These are phyloP conservation scores for Suillus plorans DNA, from an alignment of 768 basidiomycete genomes.

Conservation along the genomic window DNA sequence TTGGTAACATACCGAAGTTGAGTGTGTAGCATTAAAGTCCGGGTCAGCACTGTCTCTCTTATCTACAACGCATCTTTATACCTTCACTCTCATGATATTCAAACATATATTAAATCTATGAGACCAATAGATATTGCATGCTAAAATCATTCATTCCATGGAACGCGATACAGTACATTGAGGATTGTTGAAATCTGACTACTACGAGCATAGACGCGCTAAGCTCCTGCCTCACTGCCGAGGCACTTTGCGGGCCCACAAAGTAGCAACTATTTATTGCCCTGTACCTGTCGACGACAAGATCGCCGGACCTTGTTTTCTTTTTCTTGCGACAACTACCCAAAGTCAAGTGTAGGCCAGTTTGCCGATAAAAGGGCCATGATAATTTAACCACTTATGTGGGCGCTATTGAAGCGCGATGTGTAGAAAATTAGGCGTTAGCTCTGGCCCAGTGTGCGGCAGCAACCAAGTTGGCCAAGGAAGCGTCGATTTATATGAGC, in stretches of 20 bases:
- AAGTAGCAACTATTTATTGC: conserved; percentile 25
- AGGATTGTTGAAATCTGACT: conserved; percentile 84
- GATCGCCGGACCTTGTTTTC: conserved; percentile 22
- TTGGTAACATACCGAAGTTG: too few species aligned
- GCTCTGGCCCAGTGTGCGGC: conserved; percentile 93
- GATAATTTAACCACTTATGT: conserved; percentile 62
- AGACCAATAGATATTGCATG: not conserved
- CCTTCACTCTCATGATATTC: not conserved
- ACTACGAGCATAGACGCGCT: conserved; percentile 40
- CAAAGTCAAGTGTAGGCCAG: conserved; percentile 48
- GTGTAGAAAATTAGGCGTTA: conserved; percentile 56
- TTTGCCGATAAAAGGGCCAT: conserved; percentile 25
- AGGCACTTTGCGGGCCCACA: conserved; percentile 25
- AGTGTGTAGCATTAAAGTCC: too few species aligned
- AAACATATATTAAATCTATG: not conserved
- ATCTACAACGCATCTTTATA: too few species aligned
- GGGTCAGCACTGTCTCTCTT: too few species aligned
- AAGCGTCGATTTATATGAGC: conserved; percentile 73
- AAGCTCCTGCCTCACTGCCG: conserved; percentile 25
- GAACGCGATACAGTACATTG: conserved; percentile 26
- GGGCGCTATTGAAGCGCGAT: conserved; percentile 92
- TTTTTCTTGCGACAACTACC: conserved; percentile 47
- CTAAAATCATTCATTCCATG: conserved; percentile 8
- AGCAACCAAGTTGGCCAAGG: conserved; percentile 81
- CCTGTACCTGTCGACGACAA: conserved; percentile 15